phyloP scores from a whole-genome alignment of 169 alveolate genomes.

The Plasmodium knowlesi region DNA sequence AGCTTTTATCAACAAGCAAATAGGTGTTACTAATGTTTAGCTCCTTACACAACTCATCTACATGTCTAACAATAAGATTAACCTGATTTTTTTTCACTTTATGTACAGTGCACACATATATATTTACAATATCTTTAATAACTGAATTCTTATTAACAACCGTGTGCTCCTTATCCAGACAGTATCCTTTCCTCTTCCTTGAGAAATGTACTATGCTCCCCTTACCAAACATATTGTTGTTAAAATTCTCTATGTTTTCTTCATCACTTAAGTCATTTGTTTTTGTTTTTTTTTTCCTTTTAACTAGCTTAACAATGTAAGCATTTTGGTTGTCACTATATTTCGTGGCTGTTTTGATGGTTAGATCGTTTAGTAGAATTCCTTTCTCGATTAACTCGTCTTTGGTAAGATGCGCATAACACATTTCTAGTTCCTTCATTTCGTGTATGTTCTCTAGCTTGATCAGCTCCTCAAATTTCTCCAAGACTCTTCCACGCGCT shows the following conservation, averaged over 20 bases:
- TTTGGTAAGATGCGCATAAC: constrained; percentile 49
- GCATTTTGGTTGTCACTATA: constrained; percentile 36
- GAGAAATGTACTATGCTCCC: constrained; percentile 70
- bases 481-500: not conserved
- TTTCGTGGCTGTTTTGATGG: constrained; percentile 33
- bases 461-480: constrained; percentile 30
- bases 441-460: constrained; percentile 44
- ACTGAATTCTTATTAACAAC: not conserved
- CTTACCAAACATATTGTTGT: constrained; percentile 25
- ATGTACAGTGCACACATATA: constrained; percentile 58
- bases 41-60: constrained; percentile 35
- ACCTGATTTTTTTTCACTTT: constrained; percentile 65
- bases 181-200: constrained; percentile 48
- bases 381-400: constrained; percentile 70
- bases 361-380: constrained; percentile 23
- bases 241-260: constrained; percentile 54
- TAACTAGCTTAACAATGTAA: constrained; percentile 32
- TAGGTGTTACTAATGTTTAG: constrained; percentile 9
- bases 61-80: constrained; percentile 3
- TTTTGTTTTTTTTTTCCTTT: constrained; percentile 15
- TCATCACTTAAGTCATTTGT: constrained; percentile 65
- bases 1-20: constrained; percentile 18
- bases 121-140: constrained; percentile 1
- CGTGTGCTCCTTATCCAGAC: not conserved
- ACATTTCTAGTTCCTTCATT: constrained; percentile 41